phyloP scores from a whole-genome alignment of 441 rosid genomes.

The Populus hybrid region DNA sequence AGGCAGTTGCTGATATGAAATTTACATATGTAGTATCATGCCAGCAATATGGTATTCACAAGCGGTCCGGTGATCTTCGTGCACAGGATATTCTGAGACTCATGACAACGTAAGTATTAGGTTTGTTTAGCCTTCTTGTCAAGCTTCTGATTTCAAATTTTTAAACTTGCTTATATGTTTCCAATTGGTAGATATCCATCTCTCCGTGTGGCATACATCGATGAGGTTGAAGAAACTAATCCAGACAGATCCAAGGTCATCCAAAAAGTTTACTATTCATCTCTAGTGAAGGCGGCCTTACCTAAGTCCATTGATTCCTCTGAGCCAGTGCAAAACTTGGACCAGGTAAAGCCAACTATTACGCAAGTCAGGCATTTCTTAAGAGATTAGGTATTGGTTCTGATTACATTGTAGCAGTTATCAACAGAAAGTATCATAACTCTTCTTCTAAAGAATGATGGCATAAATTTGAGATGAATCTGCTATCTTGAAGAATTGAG shows the following conservation, averaged over 20 bases:
- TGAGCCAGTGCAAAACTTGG: slow-evolving; percentile 80
- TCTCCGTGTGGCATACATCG: slow-evolving; percentile 97
- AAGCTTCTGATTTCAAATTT: slow-evolving; percentile 2
- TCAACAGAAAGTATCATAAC: background rate
- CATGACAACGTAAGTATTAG: slow-evolving; percentile 65
- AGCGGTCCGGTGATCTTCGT: slow-evolving; percentile 81
- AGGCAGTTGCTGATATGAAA: slow-evolving; percentile 99
- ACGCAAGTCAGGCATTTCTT: background rate
- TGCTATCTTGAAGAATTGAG: slow-evolving; percentile 6
- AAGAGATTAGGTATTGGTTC: background rate
- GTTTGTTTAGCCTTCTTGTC: background rate
- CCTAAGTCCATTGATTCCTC: slow-evolving; percentile 83
- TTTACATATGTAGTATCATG: slow-evolving; percentile 96
- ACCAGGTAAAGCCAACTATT: slow-evolving; percentile 59
- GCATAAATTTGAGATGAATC: background rate
- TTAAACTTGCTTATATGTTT: slow-evolving; percentile 18
- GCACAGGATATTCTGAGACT: slow-evolving; percentile 92
- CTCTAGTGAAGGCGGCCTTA: slow-evolving; percentile 78
- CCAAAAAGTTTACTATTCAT: slow-evolving; percentile 80
- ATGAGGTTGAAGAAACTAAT: slow-evolving; percentile 93
- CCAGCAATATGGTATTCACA: slow-evolving; percentile 92
- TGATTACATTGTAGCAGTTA: background rate
- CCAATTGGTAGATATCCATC: slow-evolving; percentile 76
- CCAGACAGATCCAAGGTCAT: slow-evolving; percentile 66
- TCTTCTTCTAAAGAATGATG: background rate